phyloP scores from a whole-genome alignment of 1,139 yeast species.

The Yamadazyma triangularis region DNA sequence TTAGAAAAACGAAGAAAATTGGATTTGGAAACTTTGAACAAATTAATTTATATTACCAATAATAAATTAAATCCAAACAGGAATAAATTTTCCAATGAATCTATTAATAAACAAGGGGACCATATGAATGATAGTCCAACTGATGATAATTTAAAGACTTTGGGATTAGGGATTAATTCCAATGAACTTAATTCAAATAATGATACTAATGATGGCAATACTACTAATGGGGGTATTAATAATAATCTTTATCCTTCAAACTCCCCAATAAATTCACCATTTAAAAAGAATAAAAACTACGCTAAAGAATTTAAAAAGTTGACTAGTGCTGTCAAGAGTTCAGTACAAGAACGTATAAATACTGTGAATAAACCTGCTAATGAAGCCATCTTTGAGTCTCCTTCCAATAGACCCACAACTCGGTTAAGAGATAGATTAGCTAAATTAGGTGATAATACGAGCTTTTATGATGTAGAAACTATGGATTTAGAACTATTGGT shows the following conservation, averaged over 20 bases:
- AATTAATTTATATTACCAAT: conserved; percentile 56
- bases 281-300: conserved; percentile 27
- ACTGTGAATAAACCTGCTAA: conserved; percentile 27
- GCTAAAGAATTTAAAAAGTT: conserved; percentile 55
- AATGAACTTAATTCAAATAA: not conserved
- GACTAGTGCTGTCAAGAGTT: conserved; percentile 63
- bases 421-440: conserved; percentile 33
- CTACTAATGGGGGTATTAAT: too few relatives aligned
- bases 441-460: conserved; percentile 31
- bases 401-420: conserved; percentile 16
- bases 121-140: not conserved
- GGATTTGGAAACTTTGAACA: conserved; percentile 60
- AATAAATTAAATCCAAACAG: conserved; percentile 28
- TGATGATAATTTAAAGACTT: not conserved
- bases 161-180: not conserved
- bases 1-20: conserved; percentile 54
- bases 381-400: conserved; percentile 15
- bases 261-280: conserved; percentile 10
- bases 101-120: not conserved
- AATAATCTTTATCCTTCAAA: not conserved
- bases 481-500: conserved; percentile 36
- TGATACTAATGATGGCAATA: too few relatives aligned
- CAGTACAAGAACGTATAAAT: conserved; percentile 60
- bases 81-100: not conserved
- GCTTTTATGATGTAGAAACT: conserved; percentile 43